Percentiles rank a stretch among this genome's conserved stretches.
Conservation (phyloP, 108 stramenopile genomes). For the Cylindrotheca closterium region DNA sequence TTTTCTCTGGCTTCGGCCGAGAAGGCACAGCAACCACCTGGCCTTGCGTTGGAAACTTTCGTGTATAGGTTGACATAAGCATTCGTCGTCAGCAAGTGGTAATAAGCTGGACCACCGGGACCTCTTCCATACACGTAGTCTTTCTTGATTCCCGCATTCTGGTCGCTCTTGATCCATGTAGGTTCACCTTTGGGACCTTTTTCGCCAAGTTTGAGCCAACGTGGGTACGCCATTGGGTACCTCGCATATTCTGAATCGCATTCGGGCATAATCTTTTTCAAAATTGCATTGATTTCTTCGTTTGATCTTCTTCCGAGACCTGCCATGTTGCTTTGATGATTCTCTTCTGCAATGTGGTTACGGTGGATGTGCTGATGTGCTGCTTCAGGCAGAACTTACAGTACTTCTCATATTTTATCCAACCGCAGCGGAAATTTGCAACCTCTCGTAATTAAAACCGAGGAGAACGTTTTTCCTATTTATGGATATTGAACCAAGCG, state of each 20-base stretch:
- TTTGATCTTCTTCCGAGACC: not conserved
- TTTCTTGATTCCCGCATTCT: not conserved
- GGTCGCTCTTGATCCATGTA: not conserved
- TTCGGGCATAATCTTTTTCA: conserved; percentile 3
- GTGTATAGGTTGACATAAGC: conserved; percentile 6
- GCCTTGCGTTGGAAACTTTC: conserved; percentile 1
- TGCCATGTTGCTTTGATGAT: too few species aligned
- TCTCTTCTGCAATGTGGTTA: too few species aligned
- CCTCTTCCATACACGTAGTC: conserved; percentile 11
- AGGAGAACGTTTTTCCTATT: too few species aligned
- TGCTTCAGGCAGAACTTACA: too few species aligned
- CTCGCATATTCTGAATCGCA: conserved; percentile 7
- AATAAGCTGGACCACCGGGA: conserved; percentile 4
- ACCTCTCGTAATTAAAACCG: too few species aligned
- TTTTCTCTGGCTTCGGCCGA: not conserved
- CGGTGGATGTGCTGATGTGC: too few species aligned
- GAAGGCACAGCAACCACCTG: conserved; percentile 6
- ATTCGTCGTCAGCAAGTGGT: conserved; percentile 15
- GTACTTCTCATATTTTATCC: too few species aligned
- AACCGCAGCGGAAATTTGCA: too few species aligned
- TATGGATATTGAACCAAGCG: too few species aligned
- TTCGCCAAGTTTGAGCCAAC: conserved; percentile 1
- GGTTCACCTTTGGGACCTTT: not conserved
- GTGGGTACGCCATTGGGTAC: not conserved
- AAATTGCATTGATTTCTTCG: conserved; percentile 9